Evolutionary conservation across 2,329 filamentous ascomycete species (phyloP), one percentile per base, ranked within the genome.

Genomic region (Sporothrix variecibatus): DNA sequence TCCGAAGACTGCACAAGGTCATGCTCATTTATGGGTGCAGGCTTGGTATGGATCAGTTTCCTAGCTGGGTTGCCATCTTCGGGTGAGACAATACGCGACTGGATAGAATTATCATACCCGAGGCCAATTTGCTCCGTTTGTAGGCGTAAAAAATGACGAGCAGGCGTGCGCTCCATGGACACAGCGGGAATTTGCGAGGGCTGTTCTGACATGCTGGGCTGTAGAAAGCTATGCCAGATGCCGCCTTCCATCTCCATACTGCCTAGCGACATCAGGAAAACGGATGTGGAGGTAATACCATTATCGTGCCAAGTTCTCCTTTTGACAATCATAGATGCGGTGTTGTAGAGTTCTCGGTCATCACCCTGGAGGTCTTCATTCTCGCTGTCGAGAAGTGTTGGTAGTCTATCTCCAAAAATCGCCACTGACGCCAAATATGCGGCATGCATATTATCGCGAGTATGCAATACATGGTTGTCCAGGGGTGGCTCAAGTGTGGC

Each of bases 361-460:
- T 85, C 84, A 2, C 82, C 82, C n/a, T 82, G 81, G 73, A 87
- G 76, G 6, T 84, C 83, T 15, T 80, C 77, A 15, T 82, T 80
- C 2, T 83, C 79, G 0, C 83, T 82, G 71, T 89, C 87, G 12
- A 87, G 81, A 20, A 85, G 80, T 80, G 83, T 84, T 6, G 83
- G 84, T 17, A 82, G 82, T 1, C 82, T 85, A 75, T 80, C 82
- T 1, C 82, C 81, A 77, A 88, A 87, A 2, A 87, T 79, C 49
- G 83, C 83, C 9, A 88, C 87, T 4, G 89, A 79, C 2, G 82
- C 84, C 76, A 87, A 86, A 78, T 88, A 87, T 6, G 87, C 84
- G 65, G 83, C 84, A 70, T 87, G 84, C 79, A 87, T 86, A 3
- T 79, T 20, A 8, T 43, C 64, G 9, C 15, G 31, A 20, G 3